A percentile compares a stretch with the other conserved stretches of the same genome.
Evolutionary conservation across 2,329 filamentous ascomycete species (phyloP).

Genomic region (Fusarium luffae): DNA sequence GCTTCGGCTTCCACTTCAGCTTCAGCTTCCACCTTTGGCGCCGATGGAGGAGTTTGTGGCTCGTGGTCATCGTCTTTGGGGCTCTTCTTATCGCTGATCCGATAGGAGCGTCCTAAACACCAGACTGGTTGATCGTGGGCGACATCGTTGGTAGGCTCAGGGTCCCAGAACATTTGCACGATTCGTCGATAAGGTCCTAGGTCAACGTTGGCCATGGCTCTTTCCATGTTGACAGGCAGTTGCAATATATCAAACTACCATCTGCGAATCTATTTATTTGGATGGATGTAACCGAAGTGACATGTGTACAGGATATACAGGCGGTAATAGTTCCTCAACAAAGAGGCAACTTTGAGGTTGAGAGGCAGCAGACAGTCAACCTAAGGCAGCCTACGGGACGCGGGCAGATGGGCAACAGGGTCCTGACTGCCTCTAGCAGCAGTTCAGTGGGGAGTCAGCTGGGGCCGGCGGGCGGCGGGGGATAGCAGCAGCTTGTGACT

Average conservation of each 20-base stretch:
- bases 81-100: slow-evolving; percentile 47
- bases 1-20: slow-evolving; percentile 11
- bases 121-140: slow-evolving; percentile 77
- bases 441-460: slow-evolving; percentile 33
- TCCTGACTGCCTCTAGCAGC: slow-evolving; percentile 16
- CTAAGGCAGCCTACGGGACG: not conserved
- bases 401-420: slow-evolving; percentile 16
- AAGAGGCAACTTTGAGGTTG: slow-evolving; percentile 23
- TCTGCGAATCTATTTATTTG: slow-evolving; percentile 1
- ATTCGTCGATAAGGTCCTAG: slow-evolving; percentile 81
- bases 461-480: slow-evolving; percentile 33
- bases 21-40: slow-evolving; percentile 23
- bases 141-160: slow-evolving; percentile 83
- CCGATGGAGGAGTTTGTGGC: slow-evolving; percentile 42
- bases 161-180: slow-evolving; percentile 93
- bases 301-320: not conserved
- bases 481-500: slow-evolving; percentile 34
- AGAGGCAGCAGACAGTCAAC: slow-evolving; percentile 18
- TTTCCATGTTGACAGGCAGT: slow-evolving; percentile 47
- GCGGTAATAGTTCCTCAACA: slow-evolving; percentile 5
- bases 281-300: not conserved
- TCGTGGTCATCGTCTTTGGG: slow-evolving; percentile 21
- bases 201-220: slow-evolving; percentile 69
- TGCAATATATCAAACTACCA: slow-evolving; percentile 23
- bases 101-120: slow-evolving; percentile 75